Evolutionary conservation across 345 rosid species (phyloP).

Genomic region (Pistacia atlantica): DNA sequence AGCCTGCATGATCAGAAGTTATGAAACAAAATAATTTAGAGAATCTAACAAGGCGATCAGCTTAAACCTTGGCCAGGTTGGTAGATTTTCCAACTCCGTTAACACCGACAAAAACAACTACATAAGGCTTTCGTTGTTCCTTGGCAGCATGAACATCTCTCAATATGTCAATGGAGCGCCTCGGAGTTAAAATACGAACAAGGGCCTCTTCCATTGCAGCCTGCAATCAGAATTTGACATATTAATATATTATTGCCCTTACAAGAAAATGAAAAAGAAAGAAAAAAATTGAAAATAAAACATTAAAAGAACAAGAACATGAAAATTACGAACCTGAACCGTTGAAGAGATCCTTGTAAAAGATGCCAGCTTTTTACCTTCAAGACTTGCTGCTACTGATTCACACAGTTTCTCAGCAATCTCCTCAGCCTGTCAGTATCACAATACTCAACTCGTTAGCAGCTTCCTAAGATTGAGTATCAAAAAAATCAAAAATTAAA

Average conservation of each 20-base stretch:
- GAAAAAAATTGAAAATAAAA: not conserved
- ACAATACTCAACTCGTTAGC: slow-evolving; percentile 11
- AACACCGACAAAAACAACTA: slow-evolving; percentile 96
- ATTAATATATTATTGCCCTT: not conserved
- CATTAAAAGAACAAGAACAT: not conserved
- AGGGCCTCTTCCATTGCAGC: slow-evolving; percentile 98
- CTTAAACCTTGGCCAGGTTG: slow-evolving; percentile 80
- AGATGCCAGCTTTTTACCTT: slow-evolving; percentile 93
- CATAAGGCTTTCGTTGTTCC: slow-evolving; percentile 93
- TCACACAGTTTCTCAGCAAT: slow-evolving; percentile 98
- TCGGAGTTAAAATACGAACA: slow-evolving; percentile 95
- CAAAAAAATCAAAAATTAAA: slow-evolving; percentile 2
- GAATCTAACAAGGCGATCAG: not conserved
- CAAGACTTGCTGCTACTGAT: slow-evolving; percentile 95
- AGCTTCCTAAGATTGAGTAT: not conserved
- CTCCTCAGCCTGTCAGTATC: slow-evolving; percentile 82
- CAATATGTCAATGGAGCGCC: slow-evolving; percentile 92
- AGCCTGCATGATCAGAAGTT: not conserved
- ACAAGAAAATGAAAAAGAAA: not conserved
- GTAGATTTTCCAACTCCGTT: slow-evolving; percentile 99
- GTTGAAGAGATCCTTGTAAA: slow-evolving; percentile 96
- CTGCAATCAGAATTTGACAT: slow-evolving; percentile 37
- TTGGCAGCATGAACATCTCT: slow-evolving; percentile 93
- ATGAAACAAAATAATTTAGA: not conserved
- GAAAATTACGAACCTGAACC: slow-evolving; percentile 69